Conservation (phyloP, 2,329 filamentous ascomycete species). For the Immersiporthe knoxdaviesiana region DNA sequence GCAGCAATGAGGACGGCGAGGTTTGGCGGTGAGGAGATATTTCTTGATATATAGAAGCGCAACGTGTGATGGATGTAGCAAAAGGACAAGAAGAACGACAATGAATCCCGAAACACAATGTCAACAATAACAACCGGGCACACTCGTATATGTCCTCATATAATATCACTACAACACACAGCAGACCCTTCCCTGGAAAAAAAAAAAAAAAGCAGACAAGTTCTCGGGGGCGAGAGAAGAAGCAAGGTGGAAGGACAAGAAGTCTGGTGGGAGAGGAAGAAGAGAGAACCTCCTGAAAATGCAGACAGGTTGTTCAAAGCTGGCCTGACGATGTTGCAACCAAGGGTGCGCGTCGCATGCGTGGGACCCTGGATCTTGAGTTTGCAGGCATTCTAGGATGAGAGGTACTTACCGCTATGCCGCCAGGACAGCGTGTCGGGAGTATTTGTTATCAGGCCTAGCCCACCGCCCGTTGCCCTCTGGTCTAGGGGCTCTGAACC, state of each 20-base stretch:
- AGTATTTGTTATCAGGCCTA: background rate
- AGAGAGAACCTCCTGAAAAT: background rate
- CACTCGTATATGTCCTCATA: constrained; percentile 4
- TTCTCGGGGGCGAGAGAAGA: background rate
- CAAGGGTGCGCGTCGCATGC: constrained; percentile 14
- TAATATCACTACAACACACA: background rate
- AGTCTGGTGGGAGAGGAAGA: background rate
- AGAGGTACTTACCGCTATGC: background rate
- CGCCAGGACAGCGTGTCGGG: background rate
- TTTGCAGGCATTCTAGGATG: constrained; percentile 7
- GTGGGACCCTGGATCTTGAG: background rate
- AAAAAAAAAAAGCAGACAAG: background rate
- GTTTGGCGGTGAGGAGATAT: background rate
- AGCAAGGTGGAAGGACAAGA: background rate
- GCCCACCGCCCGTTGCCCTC: background rate
- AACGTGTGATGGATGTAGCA: background rate
- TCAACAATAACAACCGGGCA: background rate
- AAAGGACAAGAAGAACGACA: background rate
- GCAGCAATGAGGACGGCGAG: background rate
- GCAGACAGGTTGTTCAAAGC: background rate
- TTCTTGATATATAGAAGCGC: background rate
- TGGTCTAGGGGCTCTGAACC: background rate
- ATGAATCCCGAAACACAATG: constrained; percentile 1
- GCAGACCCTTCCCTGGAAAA: background rate
- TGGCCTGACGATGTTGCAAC: background rate